A percentile compares a stretch with the other conserved stretches of the same genome.
These are phyloP conservation scores for Coriolopsis trogii DNA, from an alignment of 1,284 basidiomycete species.

Conservation along the genomic window DNA sequence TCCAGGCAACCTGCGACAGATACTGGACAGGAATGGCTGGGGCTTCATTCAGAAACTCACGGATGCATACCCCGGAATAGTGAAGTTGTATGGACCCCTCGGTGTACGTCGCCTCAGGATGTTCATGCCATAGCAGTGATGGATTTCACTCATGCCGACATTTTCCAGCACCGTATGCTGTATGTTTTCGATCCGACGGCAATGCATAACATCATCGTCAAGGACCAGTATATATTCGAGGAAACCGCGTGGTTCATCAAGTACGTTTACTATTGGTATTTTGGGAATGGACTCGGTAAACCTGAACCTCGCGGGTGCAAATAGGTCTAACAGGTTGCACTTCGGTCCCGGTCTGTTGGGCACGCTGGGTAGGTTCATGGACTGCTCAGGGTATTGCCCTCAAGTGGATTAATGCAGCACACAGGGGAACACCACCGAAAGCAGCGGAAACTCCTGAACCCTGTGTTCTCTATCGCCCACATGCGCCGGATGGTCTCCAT, in stretches of 20 bases:
- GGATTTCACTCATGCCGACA: neutral
- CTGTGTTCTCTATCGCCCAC: conserved; percentile 11
- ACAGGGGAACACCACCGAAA: conserved; percentile 10
- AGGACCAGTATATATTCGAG: conserved; percentile 36
- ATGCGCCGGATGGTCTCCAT: conserved; percentile 17
- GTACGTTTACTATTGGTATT: neutral
- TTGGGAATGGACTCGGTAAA: neutral
- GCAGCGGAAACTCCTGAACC: conserved; percentile 19
- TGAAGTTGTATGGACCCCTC: conserved; percentile 7
- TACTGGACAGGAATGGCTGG: conserved; percentile 17
- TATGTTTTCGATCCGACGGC: conserved; percentile 33
- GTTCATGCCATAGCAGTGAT: neutral
- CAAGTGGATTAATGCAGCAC: neutral
- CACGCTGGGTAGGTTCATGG: conserved; percentile 6
- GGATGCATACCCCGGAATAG: conserved; percentile 11
- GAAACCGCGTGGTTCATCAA: conserved; percentile 18
- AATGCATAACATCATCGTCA: conserved; percentile 33
- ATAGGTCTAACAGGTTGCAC: neutral
- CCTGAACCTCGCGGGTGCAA: neutral
- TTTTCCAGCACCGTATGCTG: conserved; percentile 11
- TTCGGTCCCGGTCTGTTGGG: conserved; percentile 12
- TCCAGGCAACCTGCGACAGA: conserved; percentile 15
- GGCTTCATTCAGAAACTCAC: conserved; percentile 5
- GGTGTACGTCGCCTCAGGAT: conserved; percentile 6
- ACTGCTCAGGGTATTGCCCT: too few species aligned